Percentiles rank a stretch among this genome's conserved stretches.
Evolutionary conservation across 2,329 filamentous ascomycete genomes (phyloP).

Genomic region (Cryoendolithus antarcticus): DNA sequence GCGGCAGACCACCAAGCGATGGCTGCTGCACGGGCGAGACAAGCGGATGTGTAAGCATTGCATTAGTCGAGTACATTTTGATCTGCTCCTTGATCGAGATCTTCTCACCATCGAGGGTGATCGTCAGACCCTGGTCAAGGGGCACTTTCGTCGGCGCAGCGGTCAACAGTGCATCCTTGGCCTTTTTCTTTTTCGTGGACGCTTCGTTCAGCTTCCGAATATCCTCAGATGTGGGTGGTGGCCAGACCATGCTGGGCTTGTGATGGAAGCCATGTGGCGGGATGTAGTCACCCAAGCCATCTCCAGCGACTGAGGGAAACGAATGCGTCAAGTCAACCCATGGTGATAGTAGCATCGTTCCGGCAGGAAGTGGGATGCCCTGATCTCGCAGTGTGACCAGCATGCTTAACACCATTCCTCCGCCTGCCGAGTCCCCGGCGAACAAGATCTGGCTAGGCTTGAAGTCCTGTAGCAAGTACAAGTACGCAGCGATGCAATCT

Average conservation of each 20-base stretch:
- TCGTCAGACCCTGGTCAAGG: conserved; percentile 37
- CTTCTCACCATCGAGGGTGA: conserved; percentile 58
- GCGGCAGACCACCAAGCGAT: conserved; percentile 78
- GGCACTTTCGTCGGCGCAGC: conserved; percentile 7
- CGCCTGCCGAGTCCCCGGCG: conserved; percentile 87
- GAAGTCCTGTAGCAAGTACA: conserved; percentile 66
- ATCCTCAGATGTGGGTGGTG: conserved; percentile 47
- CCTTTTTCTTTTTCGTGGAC: conserved; percentile 8
- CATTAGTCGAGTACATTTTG: conserved; percentile 76
- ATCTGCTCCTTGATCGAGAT: conserved; percentile 82
- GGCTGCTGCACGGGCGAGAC: conserved; percentile 84
- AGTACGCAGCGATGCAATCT: conserved; percentile 79
- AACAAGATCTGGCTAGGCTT: conserved; percentile 72
- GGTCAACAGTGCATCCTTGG: conserved; percentile 6
- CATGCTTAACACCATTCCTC: conserved; percentile 72
- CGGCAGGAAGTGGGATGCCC: conserved; percentile 72
- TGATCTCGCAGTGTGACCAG: conserved; percentile 72
- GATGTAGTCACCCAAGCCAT: conserved; percentile 73
- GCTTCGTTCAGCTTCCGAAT: conserved; percentile 18
- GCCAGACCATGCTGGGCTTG: conserved; percentile 82
- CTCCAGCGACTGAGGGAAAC: conserved; percentile 72
- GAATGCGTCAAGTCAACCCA: conserved; percentile 96
- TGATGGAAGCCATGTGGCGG: conserved; percentile 80
- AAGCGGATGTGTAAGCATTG: conserved; percentile 71
- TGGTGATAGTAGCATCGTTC: conserved; percentile 79